These are phyloP conservation scores for Astragalus membranaceus DNA, from an alignment of 306 rosid genomes.

Conservation along the genomic window DNA sequence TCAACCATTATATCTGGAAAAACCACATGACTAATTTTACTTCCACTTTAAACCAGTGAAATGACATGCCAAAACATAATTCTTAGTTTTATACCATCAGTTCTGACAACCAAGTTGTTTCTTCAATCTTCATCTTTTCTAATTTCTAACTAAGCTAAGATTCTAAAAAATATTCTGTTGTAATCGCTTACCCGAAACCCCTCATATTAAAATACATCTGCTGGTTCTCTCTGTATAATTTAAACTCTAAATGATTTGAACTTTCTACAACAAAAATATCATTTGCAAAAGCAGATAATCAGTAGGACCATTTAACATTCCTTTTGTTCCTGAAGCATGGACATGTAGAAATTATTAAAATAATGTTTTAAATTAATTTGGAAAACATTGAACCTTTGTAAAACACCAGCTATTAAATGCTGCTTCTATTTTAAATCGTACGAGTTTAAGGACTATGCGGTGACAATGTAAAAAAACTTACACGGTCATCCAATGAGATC, in stretches of 20 bases:
- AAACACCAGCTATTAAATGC: background rate
- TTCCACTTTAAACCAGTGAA: background rate
- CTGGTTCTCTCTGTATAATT: background rate
- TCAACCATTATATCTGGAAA: background rate
- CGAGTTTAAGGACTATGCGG: too few relatives aligned
- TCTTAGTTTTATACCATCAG: background rate
- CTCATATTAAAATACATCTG: background rate
- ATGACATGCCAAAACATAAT: background rate
- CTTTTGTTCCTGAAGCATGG: background rate
- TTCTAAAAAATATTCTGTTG: background rate
- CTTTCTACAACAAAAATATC: background rate
- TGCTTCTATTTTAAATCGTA: background rate
- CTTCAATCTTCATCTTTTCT: background rate
- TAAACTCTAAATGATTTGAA: background rate
- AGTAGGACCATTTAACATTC: background rate
- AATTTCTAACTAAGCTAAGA: background rate
- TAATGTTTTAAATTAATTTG: background rate
- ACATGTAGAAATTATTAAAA: background rate
- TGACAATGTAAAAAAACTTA: too few relatives aligned
- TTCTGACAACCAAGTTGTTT: background rate
- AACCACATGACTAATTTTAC: background rate
- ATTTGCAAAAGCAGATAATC: background rate
- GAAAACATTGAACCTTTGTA: background rate
- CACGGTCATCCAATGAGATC: too few relatives aligned
- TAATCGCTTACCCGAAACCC: background rate